Evolutionary conservation across 257 asterid species (phyloP), one percentile per base, ranked within the genome.

Genomic region (Penstemon newberryi): DNA sequence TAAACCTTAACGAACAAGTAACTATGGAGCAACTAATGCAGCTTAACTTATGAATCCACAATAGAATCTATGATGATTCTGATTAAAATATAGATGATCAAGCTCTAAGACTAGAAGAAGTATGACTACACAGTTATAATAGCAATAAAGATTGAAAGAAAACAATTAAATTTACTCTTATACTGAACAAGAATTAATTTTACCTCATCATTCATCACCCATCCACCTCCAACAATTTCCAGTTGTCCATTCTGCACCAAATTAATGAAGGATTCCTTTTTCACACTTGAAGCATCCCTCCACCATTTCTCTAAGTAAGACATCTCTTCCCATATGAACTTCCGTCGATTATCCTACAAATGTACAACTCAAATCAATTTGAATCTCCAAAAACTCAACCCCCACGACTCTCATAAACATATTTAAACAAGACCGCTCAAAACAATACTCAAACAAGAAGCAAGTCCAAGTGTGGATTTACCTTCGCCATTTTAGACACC

Each of bases 151-250:
- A 8, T 0, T 4, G 10, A 7, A 44, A 37, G 43, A 18, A 42
- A 51, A 50, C 64, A 2, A 19, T 25, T 10, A 15, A 60, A 63
- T 44, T 33, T 3, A 46, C 47, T 46, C 1, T 12, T 49, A 65
- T 37, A 41, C 55, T 33, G 25, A 42, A 43, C 40, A 75, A 58
- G 68, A 54, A 70, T 4, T 46, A 65, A 58, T 47, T 68, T 79
- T 81, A 94, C 99, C 99, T 94, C 97, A 64, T 94, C 99, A 76
- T 94, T 94, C 99, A 94, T 94, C 87, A 94, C 99, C 97, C 99
- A 94, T 70, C 99, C 99, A 72, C 99, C 99, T 75, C 97, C 95
- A 50, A 94, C 99, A 73, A 94, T 91, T 83, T 94, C 97, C 70
- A 94, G 82, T 83, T 91, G 99, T 19, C 97, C 97, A 75, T 69